Evolutionary conservation across 2,329 filamentous ascomycete species (phyloP).

Genomic region (Fusarium continuum): DNA sequence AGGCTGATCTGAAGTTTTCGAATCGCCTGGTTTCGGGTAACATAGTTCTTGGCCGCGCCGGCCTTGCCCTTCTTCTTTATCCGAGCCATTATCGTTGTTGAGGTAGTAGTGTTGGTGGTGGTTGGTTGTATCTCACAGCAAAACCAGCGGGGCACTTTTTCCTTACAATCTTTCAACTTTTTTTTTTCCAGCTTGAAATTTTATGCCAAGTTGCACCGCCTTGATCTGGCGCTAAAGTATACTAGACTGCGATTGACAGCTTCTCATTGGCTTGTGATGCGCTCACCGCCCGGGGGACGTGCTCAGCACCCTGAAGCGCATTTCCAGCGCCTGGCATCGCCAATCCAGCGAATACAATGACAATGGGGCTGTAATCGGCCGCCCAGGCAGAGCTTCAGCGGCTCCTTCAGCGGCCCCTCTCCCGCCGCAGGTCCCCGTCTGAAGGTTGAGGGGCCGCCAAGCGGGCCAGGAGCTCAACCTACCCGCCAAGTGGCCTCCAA

Average conservation of each 20-base stretch:
- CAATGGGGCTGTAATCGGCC: constrained; percentile 13
- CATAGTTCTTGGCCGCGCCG: constrained; percentile 97
- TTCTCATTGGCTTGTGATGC: constrained; percentile 3
- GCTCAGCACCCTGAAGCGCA: constrained; percentile 14
- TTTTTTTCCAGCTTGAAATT: constrained; percentile 47
- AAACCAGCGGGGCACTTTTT: constrained; percentile 49
- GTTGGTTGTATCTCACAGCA: constrained; percentile 28
- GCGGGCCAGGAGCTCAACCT: constrained; percentile 36
- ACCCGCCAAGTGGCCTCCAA: constrained; percentile 47
- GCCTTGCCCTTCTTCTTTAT: constrained; percentile 94
- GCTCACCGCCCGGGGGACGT: constrained; percentile 20
- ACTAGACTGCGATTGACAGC: neutral
- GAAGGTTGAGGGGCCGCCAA: constrained; percentile 33
- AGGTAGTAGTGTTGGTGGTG: constrained; percentile 30
- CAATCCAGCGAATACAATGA: constrained; percentile 28
- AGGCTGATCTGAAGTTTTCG: constrained; percentile 98
- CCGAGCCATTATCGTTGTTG: constrained; percentile 66
- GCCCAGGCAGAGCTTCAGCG: constrained; percentile 21
- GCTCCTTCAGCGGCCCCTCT: constrained; percentile 37
- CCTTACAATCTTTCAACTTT: constrained; percentile 46
- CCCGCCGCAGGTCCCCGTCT: constrained; percentile 14
- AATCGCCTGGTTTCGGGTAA: constrained; percentile 95
- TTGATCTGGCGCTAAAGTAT: constrained; percentile 4
- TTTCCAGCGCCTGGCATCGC: constrained; percentile 21
- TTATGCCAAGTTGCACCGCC: constrained; percentile 49